Conservation (phyloP, 2,329 filamentous ascomycete species). For the Alternaria sp. region DNA sequence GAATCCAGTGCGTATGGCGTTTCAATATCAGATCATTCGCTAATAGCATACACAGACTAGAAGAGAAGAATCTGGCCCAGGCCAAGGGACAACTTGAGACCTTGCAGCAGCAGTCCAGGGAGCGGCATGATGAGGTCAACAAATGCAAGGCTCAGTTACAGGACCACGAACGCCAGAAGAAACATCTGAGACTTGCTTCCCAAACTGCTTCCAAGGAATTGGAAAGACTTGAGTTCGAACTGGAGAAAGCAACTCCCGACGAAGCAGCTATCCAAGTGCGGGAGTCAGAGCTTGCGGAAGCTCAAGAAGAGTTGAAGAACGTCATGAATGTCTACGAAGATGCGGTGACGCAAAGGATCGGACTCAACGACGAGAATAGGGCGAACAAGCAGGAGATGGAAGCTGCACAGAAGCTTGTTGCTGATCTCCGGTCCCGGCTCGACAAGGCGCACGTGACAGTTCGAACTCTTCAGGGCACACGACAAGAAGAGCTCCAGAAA, state of each 20-base stretch:
- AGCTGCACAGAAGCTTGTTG: constrained; percentile 31
- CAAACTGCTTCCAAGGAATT: constrained; percentile 69
- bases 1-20: constrained; percentile 58
- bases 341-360: constrained; percentile 53
- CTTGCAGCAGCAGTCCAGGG: constrained; percentile 43
- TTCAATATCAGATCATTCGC: background rate
- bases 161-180: constrained; percentile 56
- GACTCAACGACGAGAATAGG: constrained; percentile 47
- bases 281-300: constrained; percentile 5
- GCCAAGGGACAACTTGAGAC: constrained; percentile 55
- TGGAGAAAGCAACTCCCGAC: constrained; percentile 64
- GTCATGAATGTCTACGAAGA: constrained; percentile 62
- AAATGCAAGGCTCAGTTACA: constrained; percentile 57
- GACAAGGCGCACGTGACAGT: constrained; percentile 40
- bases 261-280: constrained; percentile 60
- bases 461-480: constrained; percentile 38
- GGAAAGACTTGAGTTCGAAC: constrained; percentile 70
- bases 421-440: constrained; percentile 26
- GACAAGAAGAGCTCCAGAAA: constrained; percentile 44
- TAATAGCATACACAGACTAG: constrained; percentile 39
- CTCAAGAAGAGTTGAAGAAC: constrained; percentile 61
- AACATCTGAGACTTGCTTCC: constrained; percentile 60
- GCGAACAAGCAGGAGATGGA: constrained; percentile 43
- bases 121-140: constrained; percentile 51
- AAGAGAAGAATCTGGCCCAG: constrained; percentile 54